phyloP scores from a whole-genome alignment of 2,329 filamentous ascomycete species.

The Verticillium zaregamsianum region DNA sequence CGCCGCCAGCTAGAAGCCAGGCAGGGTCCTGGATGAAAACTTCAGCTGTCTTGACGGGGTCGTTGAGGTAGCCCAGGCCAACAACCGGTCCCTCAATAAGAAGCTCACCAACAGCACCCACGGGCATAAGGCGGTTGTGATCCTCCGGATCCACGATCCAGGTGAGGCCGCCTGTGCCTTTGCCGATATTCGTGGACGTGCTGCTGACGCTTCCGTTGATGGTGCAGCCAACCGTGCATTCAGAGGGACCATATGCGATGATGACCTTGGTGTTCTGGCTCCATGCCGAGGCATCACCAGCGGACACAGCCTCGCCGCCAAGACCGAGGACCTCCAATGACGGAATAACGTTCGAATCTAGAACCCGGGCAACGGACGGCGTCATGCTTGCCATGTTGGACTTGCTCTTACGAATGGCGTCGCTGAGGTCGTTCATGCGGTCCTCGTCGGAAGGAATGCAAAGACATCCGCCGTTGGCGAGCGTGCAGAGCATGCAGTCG shows the following conservation, averaged over 20 bases:
- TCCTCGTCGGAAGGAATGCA: constrained; percentile 52
- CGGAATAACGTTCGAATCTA: constrained; percentile 41
- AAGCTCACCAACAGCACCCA: constrained; percentile 49
- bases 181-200: constrained; percentile 41
- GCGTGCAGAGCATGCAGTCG: constrained; percentile 50
- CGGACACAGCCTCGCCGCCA: constrained; percentile 49
- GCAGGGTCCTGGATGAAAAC: constrained; percentile 53
- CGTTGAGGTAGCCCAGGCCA: constrained; percentile 57
- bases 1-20: constrained; percentile 42
- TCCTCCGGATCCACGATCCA: constrained; percentile 49
- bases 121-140: constrained; percentile 39
- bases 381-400: constrained; percentile 49
- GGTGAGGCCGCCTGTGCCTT: constrained; percentile 40
- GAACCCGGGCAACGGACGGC: constrained; percentile 43
- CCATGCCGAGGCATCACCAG: constrained; percentile 44
- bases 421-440: constrained; percentile 45
- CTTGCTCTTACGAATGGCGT: constrained; percentile 36
- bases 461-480: constrained; percentile 44
- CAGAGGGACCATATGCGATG: constrained; percentile 50
- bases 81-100: constrained; percentile 56
- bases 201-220: constrained; percentile 38
- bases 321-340: constrained; percentile 42
- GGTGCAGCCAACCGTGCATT: constrained; percentile 50
- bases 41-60: constrained; percentile 51
- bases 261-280: constrained; percentile 40